Percentiles rank a stretch among this genome's conserved stretches.
Conservation (phyloP, 176 grass and related monocot genomes). For the Microstegium vimineum region DNA sequence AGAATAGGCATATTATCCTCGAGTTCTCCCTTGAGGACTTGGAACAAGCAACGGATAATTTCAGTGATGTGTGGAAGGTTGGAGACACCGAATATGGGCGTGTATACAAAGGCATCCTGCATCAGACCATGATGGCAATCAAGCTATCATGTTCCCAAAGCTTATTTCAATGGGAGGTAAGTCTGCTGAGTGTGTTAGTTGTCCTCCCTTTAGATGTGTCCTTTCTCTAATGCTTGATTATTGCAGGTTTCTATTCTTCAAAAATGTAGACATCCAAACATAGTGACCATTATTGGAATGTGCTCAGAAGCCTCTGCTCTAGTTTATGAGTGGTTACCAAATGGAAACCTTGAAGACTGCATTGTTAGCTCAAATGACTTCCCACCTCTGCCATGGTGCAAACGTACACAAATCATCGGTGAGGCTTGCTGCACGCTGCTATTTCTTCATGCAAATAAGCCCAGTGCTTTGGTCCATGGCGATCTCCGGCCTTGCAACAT, state of each 20-base stretch:
- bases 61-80: constrained; percentile 11
- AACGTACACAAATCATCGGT: constrained; percentile 29
- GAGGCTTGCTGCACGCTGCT: constrained; percentile 19
- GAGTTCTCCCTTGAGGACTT: constrained; percentile 28
- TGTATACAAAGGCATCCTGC: constrained; percentile 41
- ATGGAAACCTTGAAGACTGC: too few relatives aligned
- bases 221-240: too few relatives aligned
- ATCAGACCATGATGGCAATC: constrained; percentile 27
- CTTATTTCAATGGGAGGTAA: constrained; percentile 40
- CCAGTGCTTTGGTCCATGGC: constrained; percentile 30
- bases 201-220: too few relatives aligned
- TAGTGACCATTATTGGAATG: constrained; percentile 18
- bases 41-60: constrained; percentile 38
- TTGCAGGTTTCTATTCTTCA: constrained; percentile 29
- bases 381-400: too few relatives aligned
- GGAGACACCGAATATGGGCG: constrained; percentile 29
- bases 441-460: constrained; percentile 19
- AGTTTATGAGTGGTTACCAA: constrained; percentile 21
- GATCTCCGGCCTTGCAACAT: constrained; percentile 38
- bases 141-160: constrained; percentile 24
- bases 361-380: too few relatives aligned
- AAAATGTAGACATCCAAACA: constrained; percentile 22
- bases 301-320: constrained; percentile 23
- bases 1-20: not conserved
- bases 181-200: not conserved